phyloP scores from a whole-genome alignment of 371 early-diverging fungal genomes.

The Actinomortierella ambigua region DNA sequence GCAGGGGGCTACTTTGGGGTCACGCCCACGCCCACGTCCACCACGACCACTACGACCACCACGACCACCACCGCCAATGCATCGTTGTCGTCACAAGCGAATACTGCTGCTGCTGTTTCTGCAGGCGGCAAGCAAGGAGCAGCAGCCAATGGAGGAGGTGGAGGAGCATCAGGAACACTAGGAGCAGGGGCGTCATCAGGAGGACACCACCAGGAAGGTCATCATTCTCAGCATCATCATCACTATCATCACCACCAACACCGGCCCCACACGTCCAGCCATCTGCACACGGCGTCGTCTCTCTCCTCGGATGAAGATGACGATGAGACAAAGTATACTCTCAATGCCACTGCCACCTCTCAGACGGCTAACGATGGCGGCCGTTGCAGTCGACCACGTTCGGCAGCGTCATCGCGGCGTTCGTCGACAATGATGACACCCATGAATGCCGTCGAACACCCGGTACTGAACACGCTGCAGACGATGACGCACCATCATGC shows the following conservation, averaged over 20 bases:
- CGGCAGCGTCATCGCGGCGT: conserved; percentile 17
- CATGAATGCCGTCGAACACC: conserved; percentile 25
- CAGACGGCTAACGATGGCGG: no score
- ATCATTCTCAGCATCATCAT: no score
- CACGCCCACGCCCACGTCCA: conserved; percentile 13
- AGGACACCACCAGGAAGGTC: no score
- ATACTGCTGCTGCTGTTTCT: no score
- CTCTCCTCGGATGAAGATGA: conserved; percentile 14
- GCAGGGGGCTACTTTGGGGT: conserved; percentile 32
- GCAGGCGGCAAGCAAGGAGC: no score
- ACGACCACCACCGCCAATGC: conserved; percentile 14
- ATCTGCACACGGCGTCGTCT: conserved; percentile 16
- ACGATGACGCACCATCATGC: conserved; percentile 33
- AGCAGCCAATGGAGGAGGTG: no score
- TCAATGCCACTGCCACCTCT: no score
- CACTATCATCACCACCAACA: conserved; percentile 13
- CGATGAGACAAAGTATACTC: no score
- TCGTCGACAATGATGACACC: conserved; percentile 14
- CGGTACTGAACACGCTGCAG: conserved; percentile 40
- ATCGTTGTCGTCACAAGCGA: no score
- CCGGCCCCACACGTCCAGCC: conserved; percentile 24
- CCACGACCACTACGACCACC: conserved; percentile 9
- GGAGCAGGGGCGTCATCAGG: no score
- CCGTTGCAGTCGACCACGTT: conserved; percentile 1
- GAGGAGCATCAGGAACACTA: no score